Conservation (phyloP, 1,284 basidiomycete genomes). For the Sporisorium sorghi region DNA sequence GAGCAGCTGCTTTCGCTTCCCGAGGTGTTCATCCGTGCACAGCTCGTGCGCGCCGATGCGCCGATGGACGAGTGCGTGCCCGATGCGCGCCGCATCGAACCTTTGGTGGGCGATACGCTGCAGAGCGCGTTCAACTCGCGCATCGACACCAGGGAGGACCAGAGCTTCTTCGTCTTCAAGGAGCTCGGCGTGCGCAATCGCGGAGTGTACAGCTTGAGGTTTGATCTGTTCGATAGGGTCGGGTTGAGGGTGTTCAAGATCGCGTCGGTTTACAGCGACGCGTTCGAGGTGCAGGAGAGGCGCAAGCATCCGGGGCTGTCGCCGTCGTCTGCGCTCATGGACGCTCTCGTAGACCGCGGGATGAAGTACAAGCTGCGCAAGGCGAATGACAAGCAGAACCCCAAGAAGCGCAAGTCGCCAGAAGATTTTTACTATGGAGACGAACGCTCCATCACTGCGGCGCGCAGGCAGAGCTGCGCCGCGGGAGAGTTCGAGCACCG, state of each 20-base stretch:
- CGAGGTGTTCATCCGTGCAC: conserved; percentile 44
- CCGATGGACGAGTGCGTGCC: conserved; percentile 36
- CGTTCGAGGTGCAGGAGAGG: conserved; percentile 46
- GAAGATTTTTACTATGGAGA: conserved; percentile 42
- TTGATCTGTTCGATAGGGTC: conserved; percentile 52
- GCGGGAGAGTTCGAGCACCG: conserved; percentile 26
- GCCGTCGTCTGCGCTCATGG: conserved; percentile 32
- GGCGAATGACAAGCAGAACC: conserved; percentile 28
- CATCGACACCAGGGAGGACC: conserved; percentile 48
- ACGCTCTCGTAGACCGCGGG: conserved; percentile 41
- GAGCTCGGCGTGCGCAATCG: conserved; percentile 52
- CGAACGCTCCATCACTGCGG: conserved; percentile 12
- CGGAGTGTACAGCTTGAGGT: conserved; percentile 51
- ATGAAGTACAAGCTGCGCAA: conserved; percentile 53
- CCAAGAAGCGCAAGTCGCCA: conserved; percentile 46
- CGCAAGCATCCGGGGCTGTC: conserved; percentile 42
- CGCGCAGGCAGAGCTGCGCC: conserved; percentile 29
- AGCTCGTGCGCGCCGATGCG: conserved; percentile 30
- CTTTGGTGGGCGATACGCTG: conserved; percentile 43
- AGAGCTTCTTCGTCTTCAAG: conserved; percentile 58
- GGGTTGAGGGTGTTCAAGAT: conserved; percentile 33
- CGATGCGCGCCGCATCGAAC: conserved; percentile 33
- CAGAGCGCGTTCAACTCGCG: conserved; percentile 43
- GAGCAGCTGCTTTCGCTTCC: conserved; percentile 50
- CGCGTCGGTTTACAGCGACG: conserved; percentile 42